Base-by-base conservation (phyloP, 192 early-diverging fungal species). In the Podila horticola region DNA sequence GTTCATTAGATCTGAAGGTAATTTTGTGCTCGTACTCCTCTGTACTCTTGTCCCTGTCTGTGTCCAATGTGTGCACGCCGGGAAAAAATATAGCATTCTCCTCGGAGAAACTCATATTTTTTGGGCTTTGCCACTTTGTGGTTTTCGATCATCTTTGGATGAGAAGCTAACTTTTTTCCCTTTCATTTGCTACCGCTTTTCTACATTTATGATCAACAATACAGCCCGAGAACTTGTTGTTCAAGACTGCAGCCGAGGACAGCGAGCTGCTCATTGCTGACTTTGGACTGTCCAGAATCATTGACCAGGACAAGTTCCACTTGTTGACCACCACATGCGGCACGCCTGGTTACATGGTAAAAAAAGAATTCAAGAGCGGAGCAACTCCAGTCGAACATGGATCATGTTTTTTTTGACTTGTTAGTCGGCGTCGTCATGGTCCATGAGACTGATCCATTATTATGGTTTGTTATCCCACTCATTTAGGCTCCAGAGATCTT, bases 211-310 rank as follows among this genome's bases (percentile, higher is more conserved):
- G 22, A 60, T 26, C 34, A 58, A 61, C 36, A 41, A 69, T 88
- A 58, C 86, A 94, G 85, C 88, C 94, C 10, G 94, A 96, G 64
- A 96, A 96, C 82, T 87, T 94, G 57, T 74, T 96, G 51, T 93
- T 96, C 74, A 83, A 84, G 57, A 87, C 85, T 2, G 65, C 75
- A 3, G 92, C 84, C 24, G 87, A 88, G 52, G 86, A 88, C 65
- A 82, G 89, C 22, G 85, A 90, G 63, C 69, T 95, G 24, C 82
- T 92, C 13, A 93, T 96, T 79, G 94, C 90, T n/a, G 94, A 96
- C 71, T 96, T 96, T 85, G 94, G 94, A 12, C 81, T 96, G 74
- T 91, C 94, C 10, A 82, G 86, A 20, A 88, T 90, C 34, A 86
- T 94, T 48, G 86, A 91, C 62, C 85, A 83, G 45, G 83, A 88